Conservation (phyloP, 176 grass and related monocot genomes). For the Dactylis glomerata region DNA sequence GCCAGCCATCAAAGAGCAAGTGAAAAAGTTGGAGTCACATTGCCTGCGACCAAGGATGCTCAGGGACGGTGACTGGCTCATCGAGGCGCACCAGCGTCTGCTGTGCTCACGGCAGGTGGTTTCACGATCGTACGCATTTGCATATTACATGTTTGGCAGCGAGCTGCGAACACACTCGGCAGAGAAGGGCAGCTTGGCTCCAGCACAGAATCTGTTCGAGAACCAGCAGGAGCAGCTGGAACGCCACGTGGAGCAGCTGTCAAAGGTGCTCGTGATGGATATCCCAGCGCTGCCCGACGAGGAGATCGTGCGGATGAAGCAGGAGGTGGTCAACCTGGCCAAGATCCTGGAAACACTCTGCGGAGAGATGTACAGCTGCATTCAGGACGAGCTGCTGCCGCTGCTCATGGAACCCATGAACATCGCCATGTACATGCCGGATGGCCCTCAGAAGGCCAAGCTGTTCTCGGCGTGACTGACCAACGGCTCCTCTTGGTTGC, state of each 20-base stretch:
- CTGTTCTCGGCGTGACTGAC: neutral
- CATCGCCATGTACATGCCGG: conserved; percentile 33
- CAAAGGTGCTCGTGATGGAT: neutral
- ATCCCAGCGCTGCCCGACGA: neutral
- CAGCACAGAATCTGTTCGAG: conserved; percentile 54
- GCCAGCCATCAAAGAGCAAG: neutral
- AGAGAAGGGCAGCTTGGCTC: neutral
- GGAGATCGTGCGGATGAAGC: conserved; percentile 32
- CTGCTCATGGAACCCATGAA: conserved; percentile 24
- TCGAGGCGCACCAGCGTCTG: conserved; percentile 30
- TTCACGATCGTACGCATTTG: conserved; percentile 45
- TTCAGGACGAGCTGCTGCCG: conserved; percentile 55
- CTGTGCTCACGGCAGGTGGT: conserved; percentile 43
- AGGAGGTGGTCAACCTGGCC: conserved; percentile 31
- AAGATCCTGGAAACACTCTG: conserved; percentile 45
- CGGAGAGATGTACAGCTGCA: conserved; percentile 48
- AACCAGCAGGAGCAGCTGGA: conserved; percentile 65
- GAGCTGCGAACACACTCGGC: neutral
- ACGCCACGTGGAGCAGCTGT: conserved; percentile 47
- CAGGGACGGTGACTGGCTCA: conserved; percentile 41
- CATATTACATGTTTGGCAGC: conserved; percentile 62
- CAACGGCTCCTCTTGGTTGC: neutral
- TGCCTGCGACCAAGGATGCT: neutral
- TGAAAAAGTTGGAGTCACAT: conserved; percentile 8
- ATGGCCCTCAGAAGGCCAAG: conserved; percentile 40